Percentiles rank a stretch among this genome's conserved stretches.
These are phyloP conservation scores for Coemansia sp. DNA, from an alignment of 192 early-diverging fungal species.

Conservation along the genomic window DNA sequence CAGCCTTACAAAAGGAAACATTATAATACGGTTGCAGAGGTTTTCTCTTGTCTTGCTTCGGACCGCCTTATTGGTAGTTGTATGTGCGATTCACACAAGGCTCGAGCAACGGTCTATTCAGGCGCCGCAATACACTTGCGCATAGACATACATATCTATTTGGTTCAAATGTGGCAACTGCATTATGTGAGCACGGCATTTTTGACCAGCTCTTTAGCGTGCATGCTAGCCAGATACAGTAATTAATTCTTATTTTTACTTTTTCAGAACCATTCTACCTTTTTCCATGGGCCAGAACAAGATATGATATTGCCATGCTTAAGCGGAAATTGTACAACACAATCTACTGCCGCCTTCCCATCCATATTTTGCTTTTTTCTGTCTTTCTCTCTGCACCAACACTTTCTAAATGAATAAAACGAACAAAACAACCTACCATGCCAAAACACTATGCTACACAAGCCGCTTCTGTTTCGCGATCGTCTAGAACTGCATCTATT, in stretches of 20 bases:
- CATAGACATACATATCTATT: background rate
- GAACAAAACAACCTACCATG: background rate
- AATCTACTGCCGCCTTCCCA: background rate
- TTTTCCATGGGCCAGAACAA: background rate
- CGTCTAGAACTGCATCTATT: slow-evolving; percentile 2
- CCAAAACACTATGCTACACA: slow-evolving; percentile 1
- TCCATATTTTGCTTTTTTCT: background rate
- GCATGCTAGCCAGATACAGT: background rate
- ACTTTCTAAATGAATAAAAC: background rate
- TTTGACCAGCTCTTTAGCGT: background rate
- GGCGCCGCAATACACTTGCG: slow-evolving; percentile 1
- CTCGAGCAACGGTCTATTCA: background rate
- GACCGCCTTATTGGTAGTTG: background rate
- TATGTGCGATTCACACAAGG: background rate
- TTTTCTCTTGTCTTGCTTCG: background rate
- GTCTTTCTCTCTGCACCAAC: background rate
- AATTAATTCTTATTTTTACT: slow-evolving; percentile 1
- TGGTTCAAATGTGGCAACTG: background rate
- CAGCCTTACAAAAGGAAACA: background rate
- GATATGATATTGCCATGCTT: background rate
- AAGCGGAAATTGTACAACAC: background rate
- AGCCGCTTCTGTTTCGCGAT: background rate
- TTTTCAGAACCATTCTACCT: slow-evolving; percentile 5
- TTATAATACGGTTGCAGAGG: background rate
- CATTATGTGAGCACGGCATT: background rate